These are phyloP conservation scores for Daldinia vernicosa DNA, from an alignment of 495 filamentous ascomycete genomes.

Conservation along the genomic window DNA sequence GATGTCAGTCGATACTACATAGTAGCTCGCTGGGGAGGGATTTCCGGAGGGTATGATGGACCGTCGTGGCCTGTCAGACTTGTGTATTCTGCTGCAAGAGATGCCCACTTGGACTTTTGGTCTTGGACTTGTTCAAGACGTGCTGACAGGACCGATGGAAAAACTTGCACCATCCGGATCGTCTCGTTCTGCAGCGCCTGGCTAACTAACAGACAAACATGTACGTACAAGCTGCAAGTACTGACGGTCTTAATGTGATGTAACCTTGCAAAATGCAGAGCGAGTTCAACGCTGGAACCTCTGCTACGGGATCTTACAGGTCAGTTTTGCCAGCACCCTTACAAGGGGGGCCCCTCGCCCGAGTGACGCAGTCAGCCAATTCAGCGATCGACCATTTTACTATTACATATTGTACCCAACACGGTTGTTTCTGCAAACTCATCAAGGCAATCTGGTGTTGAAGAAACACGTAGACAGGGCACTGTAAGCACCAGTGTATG, in stretches of 20 bases:
- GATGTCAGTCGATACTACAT: slow-evolving; percentile 37
- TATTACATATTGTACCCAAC: slow-evolving; percentile 14
- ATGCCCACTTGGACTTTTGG: slow-evolving; percentile 30
- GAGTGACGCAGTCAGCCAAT: slow-evolving; percentile 44
- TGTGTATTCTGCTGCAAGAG: slow-evolving; percentile 29
- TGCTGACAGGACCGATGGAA: slow-evolving; percentile 25
- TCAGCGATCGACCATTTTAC: slow-evolving; percentile 42
- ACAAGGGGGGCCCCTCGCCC: slow-evolving; percentile 33
- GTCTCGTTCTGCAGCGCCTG: slow-evolving; percentile 31
- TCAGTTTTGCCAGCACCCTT: slow-evolving; percentile 33
- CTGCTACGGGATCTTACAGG: slow-evolving; percentile 41
- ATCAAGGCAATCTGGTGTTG: slow-evolving; percentile 12
- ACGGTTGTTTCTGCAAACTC: slow-evolving; percentile 29
- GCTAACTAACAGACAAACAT: not conserved
- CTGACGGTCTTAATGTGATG: slow-evolving; percentile 34
- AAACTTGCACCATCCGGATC: slow-evolving; percentile 31
- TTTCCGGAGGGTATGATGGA: slow-evolving; percentile 40
- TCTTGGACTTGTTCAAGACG: slow-evolving; percentile 15
- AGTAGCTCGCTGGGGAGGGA: slow-evolving; percentile 29
- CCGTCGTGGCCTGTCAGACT: slow-evolving; percentile 33
- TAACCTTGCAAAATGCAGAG: slow-evolving; percentile 39
- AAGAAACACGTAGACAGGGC: slow-evolving; percentile 21
- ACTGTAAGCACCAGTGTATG: slow-evolving; percentile 22
- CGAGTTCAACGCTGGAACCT: slow-evolving; percentile 34
- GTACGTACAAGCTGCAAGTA: slow-evolving; percentile 23